A percentile compares a stretch with the other conserved stretches of the same genome.
These are phyloP conservation scores for Aristolochia contorta DNA, from an alignment of 164 flowering plant species.

Conservation along the genomic window DNA sequence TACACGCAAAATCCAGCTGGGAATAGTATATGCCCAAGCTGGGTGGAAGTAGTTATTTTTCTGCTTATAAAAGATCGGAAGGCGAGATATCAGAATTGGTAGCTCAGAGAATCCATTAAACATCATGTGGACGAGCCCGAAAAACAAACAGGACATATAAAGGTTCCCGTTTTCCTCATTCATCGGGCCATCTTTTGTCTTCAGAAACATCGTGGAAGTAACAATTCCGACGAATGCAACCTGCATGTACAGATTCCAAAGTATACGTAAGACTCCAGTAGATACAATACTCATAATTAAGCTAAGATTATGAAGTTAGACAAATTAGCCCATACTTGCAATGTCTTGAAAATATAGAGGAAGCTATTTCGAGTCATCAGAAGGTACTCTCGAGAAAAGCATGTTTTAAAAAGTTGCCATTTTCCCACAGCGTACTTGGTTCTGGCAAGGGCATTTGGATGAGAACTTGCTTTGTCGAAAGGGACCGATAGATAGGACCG, in stretches of 20 bases:
- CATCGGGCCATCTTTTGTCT: slow-evolving; percentile 61
- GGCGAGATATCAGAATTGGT: slow-evolving; percentile 66
- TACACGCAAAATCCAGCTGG: slow-evolving; percentile 74
- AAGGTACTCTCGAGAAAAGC: slow-evolving; percentile 54
- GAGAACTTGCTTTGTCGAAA: slow-evolving; percentile 39
- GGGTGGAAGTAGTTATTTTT: slow-evolving; percentile 78
- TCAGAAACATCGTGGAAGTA: slow-evolving; percentile 59
- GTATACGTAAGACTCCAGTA: too few species aligned
- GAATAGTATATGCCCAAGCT: slow-evolving; percentile 75
- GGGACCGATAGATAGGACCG: slow-evolving; percentile 31
- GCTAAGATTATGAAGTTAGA: neutral
- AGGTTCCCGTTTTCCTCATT: slow-evolving; percentile 57
- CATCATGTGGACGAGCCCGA: slow-evolving; percentile 77
- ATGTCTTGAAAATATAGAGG: slow-evolving; percentile 75
- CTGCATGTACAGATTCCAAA: slow-evolving; percentile 28
- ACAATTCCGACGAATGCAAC: slow-evolving; percentile 80
- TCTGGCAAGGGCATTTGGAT: slow-evolving; percentile 50
- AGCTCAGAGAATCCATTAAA: slow-evolving; percentile 89
- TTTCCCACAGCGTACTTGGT: slow-evolving; percentile 47
- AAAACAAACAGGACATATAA: slow-evolving; percentile 71
- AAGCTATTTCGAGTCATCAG: slow-evolving; percentile 58
- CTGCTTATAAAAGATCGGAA: slow-evolving; percentile 88
- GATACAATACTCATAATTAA: neutral
- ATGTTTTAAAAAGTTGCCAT: slow-evolving; percentile 47
- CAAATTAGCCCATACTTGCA: slow-evolving; percentile 40